phyloP scores from a whole-genome alignment of 495 filamentous ascomycete genomes.

The Trichoderma gamsii region DNA sequence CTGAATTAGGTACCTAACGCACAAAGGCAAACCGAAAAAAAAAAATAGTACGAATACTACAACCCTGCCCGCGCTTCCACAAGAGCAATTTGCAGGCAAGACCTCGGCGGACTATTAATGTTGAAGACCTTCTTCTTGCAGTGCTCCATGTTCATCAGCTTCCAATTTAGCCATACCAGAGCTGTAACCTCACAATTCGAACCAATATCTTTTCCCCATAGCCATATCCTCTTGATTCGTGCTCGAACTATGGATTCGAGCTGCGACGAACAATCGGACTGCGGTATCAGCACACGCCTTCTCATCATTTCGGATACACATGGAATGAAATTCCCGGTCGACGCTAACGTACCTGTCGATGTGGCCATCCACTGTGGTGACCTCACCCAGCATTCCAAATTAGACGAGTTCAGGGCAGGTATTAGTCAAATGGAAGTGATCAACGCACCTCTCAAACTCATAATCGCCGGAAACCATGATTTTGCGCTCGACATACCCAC shows the following conservation, averaged over 20 bases:
- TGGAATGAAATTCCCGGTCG: constrained; percentile 22
- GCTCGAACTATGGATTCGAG: background rate
- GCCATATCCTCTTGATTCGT: too few relatives aligned
- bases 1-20: too few relatives aligned
- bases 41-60: too few relatives aligned
- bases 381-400: constrained; percentile 56
- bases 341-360: constrained; percentile 40
- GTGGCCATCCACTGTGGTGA: constrained; percentile 71
- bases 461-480: constrained; percentile 81
- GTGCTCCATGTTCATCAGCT: too few relatives aligned
- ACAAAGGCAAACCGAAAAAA: too few relatives aligned
- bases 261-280: constrained; percentile 23
- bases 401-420: constrained; percentile 46
- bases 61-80: too few relatives aligned
- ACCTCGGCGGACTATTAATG: too few relatives aligned
- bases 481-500: constrained; percentile 56
- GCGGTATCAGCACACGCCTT: constrained; percentile 33
- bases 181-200: background rate
- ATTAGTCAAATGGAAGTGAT: constrained; percentile 50
- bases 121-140: too few relatives aligned
- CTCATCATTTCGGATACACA: constrained; percentile 61
- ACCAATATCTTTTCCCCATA: too few relatives aligned
- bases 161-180: background rate
- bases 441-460: constrained; percentile 64
- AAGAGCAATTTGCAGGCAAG: too few relatives aligned